Conservation (phyloP, 2,329 filamentous ascomycete genomes). For the Exserohilum turcica region DNA sequence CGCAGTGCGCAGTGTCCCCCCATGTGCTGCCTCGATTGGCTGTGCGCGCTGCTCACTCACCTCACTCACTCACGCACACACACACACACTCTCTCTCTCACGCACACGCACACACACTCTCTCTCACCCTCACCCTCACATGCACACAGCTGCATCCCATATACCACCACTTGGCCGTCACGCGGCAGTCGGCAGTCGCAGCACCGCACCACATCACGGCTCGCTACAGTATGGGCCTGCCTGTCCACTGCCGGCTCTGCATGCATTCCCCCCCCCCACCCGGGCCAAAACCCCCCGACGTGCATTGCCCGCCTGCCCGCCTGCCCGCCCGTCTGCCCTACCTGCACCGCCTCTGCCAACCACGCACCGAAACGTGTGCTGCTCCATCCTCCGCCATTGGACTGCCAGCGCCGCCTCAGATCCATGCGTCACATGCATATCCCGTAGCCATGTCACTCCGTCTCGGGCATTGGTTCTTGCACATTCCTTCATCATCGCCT, state of each 20-base stretch:
- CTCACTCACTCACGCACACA: not conserved
- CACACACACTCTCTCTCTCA: not conserved
- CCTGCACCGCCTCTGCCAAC: constrained; percentile 15
- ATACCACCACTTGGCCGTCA: too few relatives aligned
- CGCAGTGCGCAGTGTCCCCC: too few relatives aligned
- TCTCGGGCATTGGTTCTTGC: not conserved
- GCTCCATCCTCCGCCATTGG: not conserved
- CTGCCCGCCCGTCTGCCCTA: constrained; percentile 1
- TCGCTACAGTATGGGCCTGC: too few relatives aligned
- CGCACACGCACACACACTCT: not conserved
- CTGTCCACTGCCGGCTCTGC: too few relatives aligned
- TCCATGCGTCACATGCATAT: not conserved
- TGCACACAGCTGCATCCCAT: not conserved
- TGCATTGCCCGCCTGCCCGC: constrained; percentile 8
- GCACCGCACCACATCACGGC: not conserved
- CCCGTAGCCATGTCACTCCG: not conserved
- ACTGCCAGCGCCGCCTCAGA: not conserved
- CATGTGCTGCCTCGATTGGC: constrained; percentile 18
- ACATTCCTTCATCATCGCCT: not conserved
- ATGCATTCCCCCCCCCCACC: too few relatives aligned
- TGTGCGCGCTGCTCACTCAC: not conserved
- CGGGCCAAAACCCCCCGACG: constrained; percentile 6
- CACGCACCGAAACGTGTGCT: constrained; percentile 14
- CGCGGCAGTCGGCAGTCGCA: too few relatives aligned
- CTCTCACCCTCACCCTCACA: not conserved